phyloP scores from a whole-genome alignment of 177 flowering plant genomes.

The Vitis hybrid region DNA sequence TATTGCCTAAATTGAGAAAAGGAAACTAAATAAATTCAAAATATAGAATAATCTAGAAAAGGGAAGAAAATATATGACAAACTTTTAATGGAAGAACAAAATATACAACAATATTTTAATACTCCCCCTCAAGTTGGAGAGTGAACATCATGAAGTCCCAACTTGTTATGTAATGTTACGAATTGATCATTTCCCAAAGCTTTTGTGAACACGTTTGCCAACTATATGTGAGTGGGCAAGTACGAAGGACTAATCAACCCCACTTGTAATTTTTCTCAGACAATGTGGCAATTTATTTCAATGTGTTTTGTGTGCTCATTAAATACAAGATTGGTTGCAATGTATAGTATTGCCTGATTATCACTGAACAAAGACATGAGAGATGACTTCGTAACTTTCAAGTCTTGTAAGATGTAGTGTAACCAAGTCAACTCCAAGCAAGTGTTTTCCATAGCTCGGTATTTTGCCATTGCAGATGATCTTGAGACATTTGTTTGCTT shows the following conservation, averaged over 20 bases:
- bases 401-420: constrained; percentile 6
- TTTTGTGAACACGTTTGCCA: constrained; percentile 6
- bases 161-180: not conserved
- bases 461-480: constrained; percentile 10
- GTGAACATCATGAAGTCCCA: constrained; percentile 5
- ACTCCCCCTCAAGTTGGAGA: not conserved
- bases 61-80: no score
- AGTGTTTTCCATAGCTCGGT: constrained; percentile 14
- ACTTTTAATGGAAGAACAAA: no score
- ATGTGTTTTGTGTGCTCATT: no score
- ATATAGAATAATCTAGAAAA: no score
- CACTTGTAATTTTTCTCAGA: no score
- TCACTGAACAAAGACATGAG: not conserved
- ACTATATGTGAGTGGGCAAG: not conserved
- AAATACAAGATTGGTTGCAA: no score
- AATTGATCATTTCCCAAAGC: constrained; percentile 12
- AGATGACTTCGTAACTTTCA: constrained; percentile 2
- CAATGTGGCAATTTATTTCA: no score
- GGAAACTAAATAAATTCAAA: no score
- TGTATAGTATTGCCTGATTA: constrained; percentile 3
- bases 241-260: not conserved
- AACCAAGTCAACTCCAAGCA: constrained; percentile 14
- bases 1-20: no score
- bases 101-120: no score
- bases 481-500: no score